Evolutionary conservation across 164 flowering plant species (phyloP).

Genomic region (Cinnamomum micranthum): DNA sequence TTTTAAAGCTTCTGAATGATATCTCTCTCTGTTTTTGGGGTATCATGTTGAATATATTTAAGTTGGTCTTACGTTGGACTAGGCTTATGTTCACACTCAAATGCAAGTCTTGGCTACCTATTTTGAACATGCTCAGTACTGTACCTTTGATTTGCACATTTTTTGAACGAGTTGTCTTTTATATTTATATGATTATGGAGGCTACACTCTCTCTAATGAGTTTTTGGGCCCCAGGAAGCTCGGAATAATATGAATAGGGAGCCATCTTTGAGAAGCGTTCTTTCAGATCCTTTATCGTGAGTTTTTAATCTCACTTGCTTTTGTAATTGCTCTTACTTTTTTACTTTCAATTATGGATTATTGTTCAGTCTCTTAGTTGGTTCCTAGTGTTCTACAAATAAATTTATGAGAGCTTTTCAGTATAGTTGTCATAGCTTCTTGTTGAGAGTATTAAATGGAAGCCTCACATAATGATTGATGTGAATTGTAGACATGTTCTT

Average conservation of each 20-base stretch:
- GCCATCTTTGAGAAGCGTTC: conserved; percentile 81
- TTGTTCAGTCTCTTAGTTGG: neutral
- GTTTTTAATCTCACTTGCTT: conserved; percentile 27
- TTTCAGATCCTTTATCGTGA: conserved; percentile 93
- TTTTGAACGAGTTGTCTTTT: neutral
- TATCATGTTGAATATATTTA: too few relatives aligned
- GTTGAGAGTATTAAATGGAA: neutral
- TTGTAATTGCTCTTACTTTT: neutral
- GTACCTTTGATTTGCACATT: neutral
- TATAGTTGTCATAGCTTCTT: neutral
- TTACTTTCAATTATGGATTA: conserved; percentile 1
- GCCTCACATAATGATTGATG: neutral
- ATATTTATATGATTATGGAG: neutral
- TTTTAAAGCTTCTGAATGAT: too few relatives aligned
- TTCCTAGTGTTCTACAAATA: neutral
- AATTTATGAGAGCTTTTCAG: neutral
- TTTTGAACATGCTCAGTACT: neutral
- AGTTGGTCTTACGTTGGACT: too few relatives aligned
- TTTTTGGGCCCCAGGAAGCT: conserved; percentile 44
- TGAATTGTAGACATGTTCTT: too few relatives aligned
- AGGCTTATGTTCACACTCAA: neutral
- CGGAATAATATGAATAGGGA: conserved; percentile 48
- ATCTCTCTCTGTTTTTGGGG: too few relatives aligned
- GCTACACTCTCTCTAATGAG: neutral
- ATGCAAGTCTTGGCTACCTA: neutral